phyloP scores from a whole-genome alignment of 805 yeast genomes.

The Scheffersomyces lignosus region DNA sequence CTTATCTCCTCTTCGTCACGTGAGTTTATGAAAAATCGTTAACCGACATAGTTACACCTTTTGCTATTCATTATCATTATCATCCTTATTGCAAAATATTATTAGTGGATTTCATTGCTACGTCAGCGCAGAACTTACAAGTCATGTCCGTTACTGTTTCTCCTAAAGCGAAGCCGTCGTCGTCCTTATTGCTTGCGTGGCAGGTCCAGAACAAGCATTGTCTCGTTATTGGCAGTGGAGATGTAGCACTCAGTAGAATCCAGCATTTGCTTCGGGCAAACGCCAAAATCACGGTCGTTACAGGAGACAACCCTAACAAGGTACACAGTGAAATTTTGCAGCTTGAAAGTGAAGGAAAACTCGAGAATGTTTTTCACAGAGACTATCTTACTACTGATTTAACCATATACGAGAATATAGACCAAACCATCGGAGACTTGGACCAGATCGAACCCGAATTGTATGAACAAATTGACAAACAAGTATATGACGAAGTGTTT shows the following conservation, averaged over 20 bases:
- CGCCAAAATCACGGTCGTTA: constrained; percentile 66
- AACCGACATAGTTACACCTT: too few relatives aligned
- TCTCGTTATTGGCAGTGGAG: constrained; percentile 75
- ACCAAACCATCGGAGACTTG: constrained; percentile 14
- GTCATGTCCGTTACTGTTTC: too few relatives aligned
- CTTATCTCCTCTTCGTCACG: too few relatives aligned
- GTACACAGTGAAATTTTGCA: constrained; percentile 29
- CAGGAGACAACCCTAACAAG: constrained; percentile 31
- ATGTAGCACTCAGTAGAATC: constrained; percentile 72
- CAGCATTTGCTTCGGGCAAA: constrained; percentile 66
- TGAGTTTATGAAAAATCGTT: too few relatives aligned
- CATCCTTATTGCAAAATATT: too few relatives aligned
- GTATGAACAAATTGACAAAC: constrained; percentile 30
- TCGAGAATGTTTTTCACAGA: constrained; percentile 43
- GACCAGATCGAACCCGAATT: constrained; percentile 18
- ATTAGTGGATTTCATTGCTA: too few relatives aligned
- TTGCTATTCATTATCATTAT: too few relatives aligned
- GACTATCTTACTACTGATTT: constrained; percentile 50
- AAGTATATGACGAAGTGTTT: constrained; percentile 44
- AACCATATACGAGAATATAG: constrained; percentile 44
- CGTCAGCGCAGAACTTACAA: too few relatives aligned
- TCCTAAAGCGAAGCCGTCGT: constrained; percentile 40
- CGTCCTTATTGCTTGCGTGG: constrained; percentile 71
- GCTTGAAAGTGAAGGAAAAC: constrained; percentile 35
- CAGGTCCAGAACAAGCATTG: constrained; percentile 66